phyloP scores from a whole-genome alignment of 208 protist genomes.

The Crithidia thermophila region DNA sequence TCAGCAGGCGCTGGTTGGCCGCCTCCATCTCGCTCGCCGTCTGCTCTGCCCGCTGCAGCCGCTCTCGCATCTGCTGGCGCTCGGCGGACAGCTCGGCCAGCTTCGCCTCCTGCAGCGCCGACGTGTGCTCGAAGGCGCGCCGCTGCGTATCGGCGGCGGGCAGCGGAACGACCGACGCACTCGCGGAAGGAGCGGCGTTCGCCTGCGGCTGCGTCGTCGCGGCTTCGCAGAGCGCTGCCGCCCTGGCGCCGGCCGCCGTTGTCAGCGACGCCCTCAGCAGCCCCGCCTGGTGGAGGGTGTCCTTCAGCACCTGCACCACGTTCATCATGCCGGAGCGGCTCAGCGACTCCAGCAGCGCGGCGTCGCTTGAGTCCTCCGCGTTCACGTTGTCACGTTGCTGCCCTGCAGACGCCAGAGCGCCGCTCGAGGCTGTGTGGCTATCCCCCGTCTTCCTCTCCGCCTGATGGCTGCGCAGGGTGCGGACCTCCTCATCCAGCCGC shows the following conservation, averaged over 20 bases:
- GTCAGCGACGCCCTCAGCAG: slow-evolving; percentile 16
- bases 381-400: no score
- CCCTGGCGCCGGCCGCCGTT: neutral
- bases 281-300: slow-evolving; percentile 23
- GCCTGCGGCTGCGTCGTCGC: neutral
- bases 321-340: slow-evolving; percentile 34
- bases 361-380: neutral
- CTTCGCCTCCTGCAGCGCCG: slow-evolving; percentile 26
- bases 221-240: slow-evolving; percentile 18
- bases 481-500: slow-evolving; percentile 7
- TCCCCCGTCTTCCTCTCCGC: neutral
- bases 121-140: slow-evolving; percentile 9
- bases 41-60: slow-evolving; percentile 25
- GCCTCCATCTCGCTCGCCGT: slow-evolving; percentile 21
- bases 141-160: slow-evolving; percentile 18
- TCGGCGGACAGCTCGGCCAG: slow-evolving; percentile 26
- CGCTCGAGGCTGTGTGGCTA: neutral
- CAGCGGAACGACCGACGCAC: neutral
- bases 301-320: slow-evolving; percentile 25
- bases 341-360: slow-evolving; percentile 12
- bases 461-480: neutral
- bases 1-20: slow-evolving; percentile 41
- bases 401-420: no score
- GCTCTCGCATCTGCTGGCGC: slow-evolving; percentile 27
- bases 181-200: neutral